Percentiles rank a stretch among this genome's conserved stretches.
Conservation (phyloP, 768 basidiomycete genomes). For the Leccinum disarticulatum region DNA sequence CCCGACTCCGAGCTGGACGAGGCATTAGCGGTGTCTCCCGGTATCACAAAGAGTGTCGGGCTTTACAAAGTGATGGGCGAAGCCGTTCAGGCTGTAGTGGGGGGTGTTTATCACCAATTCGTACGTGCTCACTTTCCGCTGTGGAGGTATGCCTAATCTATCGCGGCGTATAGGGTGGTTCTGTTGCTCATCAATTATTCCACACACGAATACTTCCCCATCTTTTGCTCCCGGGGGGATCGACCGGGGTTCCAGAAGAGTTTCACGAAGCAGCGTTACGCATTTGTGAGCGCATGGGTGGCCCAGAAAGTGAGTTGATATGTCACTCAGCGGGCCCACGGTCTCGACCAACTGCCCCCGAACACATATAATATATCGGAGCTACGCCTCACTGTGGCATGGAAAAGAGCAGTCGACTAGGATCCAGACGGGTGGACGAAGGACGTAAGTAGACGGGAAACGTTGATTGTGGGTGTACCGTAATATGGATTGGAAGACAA, state of each 20-base stretch:
- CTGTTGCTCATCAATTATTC: constrained; percentile 34
- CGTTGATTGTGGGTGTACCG: too few species aligned
- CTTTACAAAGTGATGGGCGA: constrained; percentile 79
- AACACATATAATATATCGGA: background rate
- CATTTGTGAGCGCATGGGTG: constrained; percentile 34
- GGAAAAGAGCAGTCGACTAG: too few species aligned
- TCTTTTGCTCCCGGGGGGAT: constrained; percentile 28
- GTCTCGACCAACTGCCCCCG: background rate
- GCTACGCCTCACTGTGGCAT: too few species aligned
- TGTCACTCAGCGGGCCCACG: background rate
- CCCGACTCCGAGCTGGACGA: constrained; percentile 29
- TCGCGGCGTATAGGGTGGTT: constrained; percentile 27
- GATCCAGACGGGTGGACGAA: too few species aligned
- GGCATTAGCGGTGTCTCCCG: constrained; percentile 31
- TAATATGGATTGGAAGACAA: too few species aligned
- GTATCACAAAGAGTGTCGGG: constrained; percentile 55
- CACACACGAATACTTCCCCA: constrained; percentile 37
- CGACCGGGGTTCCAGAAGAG: constrained; percentile 31
- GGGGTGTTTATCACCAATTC: constrained; percentile 78
- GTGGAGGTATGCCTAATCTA: background rate
- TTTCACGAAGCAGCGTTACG: constrained; percentile 26
- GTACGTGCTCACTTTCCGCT: constrained; percentile 47
- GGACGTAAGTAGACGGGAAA: too few species aligned
- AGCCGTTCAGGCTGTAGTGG: constrained; percentile 71
- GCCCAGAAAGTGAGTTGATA: constrained; percentile 24